Conservation (phyloP, 352 stramenopile species). For the Pythium sukuiense region DNA sequence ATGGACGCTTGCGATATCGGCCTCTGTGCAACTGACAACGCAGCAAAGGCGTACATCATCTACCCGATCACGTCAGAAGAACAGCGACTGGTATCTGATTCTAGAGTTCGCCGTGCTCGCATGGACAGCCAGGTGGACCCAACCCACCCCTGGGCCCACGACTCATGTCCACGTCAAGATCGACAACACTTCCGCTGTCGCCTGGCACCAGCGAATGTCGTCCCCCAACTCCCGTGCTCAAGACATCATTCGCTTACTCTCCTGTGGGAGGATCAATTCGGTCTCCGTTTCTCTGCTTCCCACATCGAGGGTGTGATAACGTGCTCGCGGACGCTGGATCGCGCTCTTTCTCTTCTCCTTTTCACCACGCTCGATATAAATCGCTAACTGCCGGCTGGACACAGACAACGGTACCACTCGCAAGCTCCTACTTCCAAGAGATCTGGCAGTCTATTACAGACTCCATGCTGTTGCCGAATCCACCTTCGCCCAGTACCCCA, state of each 20-base stretch:
- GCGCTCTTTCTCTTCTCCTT: neutral
- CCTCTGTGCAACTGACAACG: no score
- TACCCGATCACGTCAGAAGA: no score
- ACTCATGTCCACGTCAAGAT: conserved; percentile 13
- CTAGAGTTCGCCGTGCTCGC: neutral
- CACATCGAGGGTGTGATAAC: conserved; percentile 3
- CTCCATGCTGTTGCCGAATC: conserved; percentile 16
- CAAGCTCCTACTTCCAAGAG: conserved; percentile 3
- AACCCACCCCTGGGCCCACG: neutral
- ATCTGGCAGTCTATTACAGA: conserved; percentile 1
- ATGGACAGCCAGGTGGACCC: neutral
- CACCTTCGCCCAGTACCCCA: conserved; percentile 11
- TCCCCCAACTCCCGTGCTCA: conserved; percentile 10
- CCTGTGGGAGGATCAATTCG: conserved; percentile 2
- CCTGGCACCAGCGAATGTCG: neutral
- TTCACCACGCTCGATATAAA: neutral
- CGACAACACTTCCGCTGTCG: conserved; percentile 15
- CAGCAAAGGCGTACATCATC: no score
- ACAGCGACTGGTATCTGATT: no score
- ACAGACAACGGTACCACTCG: neutral
- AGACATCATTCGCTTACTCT: conserved; percentile 7
- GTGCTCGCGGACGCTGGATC: conserved; percentile 12
- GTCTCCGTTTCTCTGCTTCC: neutral
- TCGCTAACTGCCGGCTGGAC: conserved; percentile 2
- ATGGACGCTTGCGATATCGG: no score